Evolutionary conservation across 345 rosid species (phyloP).

Genomic region (Turnera subulata): DNA sequence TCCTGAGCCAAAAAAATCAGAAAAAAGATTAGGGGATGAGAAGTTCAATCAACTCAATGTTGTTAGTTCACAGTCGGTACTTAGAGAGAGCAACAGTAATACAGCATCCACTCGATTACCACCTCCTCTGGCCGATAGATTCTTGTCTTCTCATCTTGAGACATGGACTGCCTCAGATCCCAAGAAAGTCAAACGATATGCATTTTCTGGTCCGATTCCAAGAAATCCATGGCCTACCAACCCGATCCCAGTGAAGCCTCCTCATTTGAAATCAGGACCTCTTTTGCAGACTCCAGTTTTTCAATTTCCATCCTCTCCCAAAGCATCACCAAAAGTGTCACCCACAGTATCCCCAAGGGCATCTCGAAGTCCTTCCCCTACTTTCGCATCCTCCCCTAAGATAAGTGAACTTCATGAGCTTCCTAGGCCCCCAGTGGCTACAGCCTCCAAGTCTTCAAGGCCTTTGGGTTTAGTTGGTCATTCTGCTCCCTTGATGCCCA

Average conservation of each 20-base stretch:
- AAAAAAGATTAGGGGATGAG: constrained; percentile 30
- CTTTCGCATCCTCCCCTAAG: constrained; percentile 69
- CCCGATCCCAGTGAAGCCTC: constrained; percentile 14
- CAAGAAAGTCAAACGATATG: constrained; percentile 18
- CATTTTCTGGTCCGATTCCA: constrained; percentile 30
- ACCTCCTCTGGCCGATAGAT: constrained; percentile 22
- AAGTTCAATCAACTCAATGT: constrained; percentile 37
- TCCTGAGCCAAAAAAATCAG: constrained; percentile 17
- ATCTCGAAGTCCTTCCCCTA: constrained; percentile 85
- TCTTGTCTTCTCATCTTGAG: constrained; percentile 13
- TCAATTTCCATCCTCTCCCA: no score
- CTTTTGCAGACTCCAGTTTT: constrained; percentile 35
- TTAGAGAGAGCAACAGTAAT: constrained; percentile 53
- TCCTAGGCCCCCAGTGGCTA: constrained; percentile 77
- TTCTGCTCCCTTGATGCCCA: constrained; percentile 69
- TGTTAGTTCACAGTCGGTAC: constrained; percentile 33
- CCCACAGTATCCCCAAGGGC: constrained; percentile 29
- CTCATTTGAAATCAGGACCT: constrained; percentile 65
- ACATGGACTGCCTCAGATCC: constrained; percentile 14
- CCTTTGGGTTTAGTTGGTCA: constrained; percentile 53
- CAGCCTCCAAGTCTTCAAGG: constrained; percentile 47
- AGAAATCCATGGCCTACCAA: constrained; percentile 15
- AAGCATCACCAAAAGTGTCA: constrained; percentile 38
- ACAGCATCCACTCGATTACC: constrained; percentile 13
- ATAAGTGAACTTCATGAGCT: constrained; percentile 87